Evolutionary conservation across 2,329 filamentous ascomycete genomes (phyloP).

Genomic region (Penicillium decumbens): DNA sequence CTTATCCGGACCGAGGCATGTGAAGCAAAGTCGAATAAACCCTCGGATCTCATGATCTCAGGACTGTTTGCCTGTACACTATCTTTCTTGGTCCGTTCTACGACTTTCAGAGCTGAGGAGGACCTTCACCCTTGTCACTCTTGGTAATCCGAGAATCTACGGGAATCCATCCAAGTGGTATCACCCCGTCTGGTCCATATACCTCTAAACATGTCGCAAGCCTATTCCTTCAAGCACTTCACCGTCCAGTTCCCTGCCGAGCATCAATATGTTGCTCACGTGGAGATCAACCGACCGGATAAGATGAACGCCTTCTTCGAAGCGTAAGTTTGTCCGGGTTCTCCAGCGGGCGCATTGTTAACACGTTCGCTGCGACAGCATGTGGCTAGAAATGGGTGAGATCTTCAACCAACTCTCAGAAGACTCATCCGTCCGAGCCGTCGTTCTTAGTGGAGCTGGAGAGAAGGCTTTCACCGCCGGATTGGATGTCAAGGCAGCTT

Average conservation of each 20-base stretch:
- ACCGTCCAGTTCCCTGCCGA: constrained; percentile 62
- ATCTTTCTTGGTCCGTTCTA: not conserved
- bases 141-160: not conserved
- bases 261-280: constrained; percentile 70
- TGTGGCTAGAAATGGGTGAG: constrained; percentile 76
- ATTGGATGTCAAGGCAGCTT: constrained; percentile 72
- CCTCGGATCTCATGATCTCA: not conserved
- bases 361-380: constrained; percentile 41
- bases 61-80: not conserved
- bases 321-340: constrained; percentile 41
- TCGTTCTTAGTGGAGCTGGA: constrained; percentile 77
- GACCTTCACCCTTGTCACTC: not conserved
- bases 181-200: not conserved
- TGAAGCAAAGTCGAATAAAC: not conserved
- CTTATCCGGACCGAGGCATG: constrained; percentile 13
- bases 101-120: not conserved
- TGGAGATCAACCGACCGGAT: constrained; percentile 80
- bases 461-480: constrained; percentile 81
- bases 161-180: not conserved
- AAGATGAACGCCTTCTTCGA: constrained; percentile 87
- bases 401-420: constrained; percentile 69
- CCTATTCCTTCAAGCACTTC: constrained; percentile 54
- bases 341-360: not conserved
- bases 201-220: constrained; percentile 21
- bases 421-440: constrained; percentile 67